These are phyloP conservation scores for Guadua angustifolia DNA, from an alignment of 176 grass and related monocot species.

Conservation along the genomic window DNA sequence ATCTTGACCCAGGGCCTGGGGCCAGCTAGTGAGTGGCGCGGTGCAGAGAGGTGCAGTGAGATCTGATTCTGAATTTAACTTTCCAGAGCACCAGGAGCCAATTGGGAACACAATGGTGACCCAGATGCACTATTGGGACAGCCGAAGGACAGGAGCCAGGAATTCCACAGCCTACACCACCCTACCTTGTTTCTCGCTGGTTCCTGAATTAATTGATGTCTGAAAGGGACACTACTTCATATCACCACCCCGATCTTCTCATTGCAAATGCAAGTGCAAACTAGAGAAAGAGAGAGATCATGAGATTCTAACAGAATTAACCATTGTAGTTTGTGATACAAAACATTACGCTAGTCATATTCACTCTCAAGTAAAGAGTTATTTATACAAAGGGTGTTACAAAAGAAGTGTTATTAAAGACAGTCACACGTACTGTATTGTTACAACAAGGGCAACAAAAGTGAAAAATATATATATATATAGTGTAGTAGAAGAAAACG, in stretches of 20 bases:
- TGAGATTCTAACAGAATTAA: neutral
- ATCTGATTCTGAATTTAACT: constrained; percentile 56
- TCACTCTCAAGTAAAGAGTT: constrained; percentile 32
- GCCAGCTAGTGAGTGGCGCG: constrained; percentile 32
- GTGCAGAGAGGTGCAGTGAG: constrained; percentile 16
- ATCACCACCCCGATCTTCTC: neutral
- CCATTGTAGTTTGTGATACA: neutral
- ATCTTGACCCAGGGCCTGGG: constrained; percentile 38
- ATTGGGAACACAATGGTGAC: constrained; percentile 28
- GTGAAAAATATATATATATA: neutral
- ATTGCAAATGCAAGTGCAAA: neutral
- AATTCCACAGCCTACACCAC: constrained; percentile 55
- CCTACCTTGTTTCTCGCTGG: constrained; percentile 35
- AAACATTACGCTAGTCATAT: constrained; percentile 16
- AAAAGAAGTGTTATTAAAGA: neutral
- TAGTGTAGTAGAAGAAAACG: neutral
- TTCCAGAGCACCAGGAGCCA: constrained; percentile 53
- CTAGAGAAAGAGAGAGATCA: neutral
- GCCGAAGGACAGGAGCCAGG: constrained; percentile 48
- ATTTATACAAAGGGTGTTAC: constrained; percentile 23
- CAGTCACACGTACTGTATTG: neutral
- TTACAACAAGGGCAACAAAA: neutral
- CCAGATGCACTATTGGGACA: constrained; percentile 42
- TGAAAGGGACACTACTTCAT: constrained; percentile 38
- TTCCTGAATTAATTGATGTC: constrained; percentile 32